These are phyloP conservation scores for Coniella lustricola DNA, from an alignment of 2,329 filamentous ascomycete species.

Conservation along the genomic window DNA sequence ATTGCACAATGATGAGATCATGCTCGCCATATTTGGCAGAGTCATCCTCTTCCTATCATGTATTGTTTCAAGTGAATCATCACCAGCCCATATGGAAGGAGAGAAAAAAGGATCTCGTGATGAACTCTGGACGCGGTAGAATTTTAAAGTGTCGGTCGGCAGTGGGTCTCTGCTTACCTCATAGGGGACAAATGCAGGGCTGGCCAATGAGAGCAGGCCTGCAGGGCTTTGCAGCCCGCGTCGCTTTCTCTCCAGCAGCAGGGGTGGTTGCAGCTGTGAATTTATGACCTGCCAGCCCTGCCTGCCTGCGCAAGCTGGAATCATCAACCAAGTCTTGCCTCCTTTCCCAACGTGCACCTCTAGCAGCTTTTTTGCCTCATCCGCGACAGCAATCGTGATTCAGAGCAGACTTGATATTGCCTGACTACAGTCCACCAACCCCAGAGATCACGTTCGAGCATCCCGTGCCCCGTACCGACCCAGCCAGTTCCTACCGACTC, in stretches of 20 bases:
- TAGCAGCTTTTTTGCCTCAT: background rate
- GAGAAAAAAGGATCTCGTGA: conserved; percentile 15
- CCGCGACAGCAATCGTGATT: background rate
- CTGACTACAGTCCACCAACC: background rate
- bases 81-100: conserved; percentile 43
- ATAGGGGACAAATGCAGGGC: background rate
- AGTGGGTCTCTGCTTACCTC: background rate
- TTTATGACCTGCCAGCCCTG: background rate
- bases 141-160: conserved; percentile 6
- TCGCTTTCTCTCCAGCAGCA: background rate
- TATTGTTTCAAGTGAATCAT: conserved; percentile 50
- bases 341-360: background rate
- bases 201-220: background rate
- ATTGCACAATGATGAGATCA: conserved; percentile 49
- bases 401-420: background rate
- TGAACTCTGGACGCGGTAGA: conserved; percentile 5
- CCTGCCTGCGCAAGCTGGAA: conserved; percentile 3
- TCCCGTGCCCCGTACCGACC: background rate
- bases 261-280: background rate
- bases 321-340: background rate
- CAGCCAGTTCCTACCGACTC: background rate
- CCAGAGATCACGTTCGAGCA: background rate
- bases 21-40: conserved; percentile 40
- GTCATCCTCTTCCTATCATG: conserved; percentile 66
- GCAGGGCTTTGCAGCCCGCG: background rate